Base-by-base conservation (phyloP, 805 yeast genomes). In the Candida lessepsii region DNA sequence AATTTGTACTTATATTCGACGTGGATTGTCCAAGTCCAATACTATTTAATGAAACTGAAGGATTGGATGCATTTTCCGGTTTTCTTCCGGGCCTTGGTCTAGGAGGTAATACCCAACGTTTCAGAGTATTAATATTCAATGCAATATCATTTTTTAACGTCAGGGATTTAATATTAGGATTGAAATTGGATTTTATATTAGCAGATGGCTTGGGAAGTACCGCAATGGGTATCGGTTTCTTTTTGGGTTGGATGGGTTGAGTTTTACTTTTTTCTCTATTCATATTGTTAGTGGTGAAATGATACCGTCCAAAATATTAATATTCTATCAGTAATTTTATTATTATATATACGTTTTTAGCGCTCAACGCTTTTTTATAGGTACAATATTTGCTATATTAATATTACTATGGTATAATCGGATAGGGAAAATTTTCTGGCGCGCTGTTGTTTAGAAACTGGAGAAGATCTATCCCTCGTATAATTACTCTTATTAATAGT, bases 81-180 rank as follows among this genome's bases (percentile, higher is more conserved):
- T 65, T 68, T 23, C 74, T 48, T 9, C 73, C 73, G 0, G 83
- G 83, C 50, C 77, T 75, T 4, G 82, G 83, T 41, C 83, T 60
- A 6, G 83, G 82, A 5, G 83, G 83, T 30, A 78, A 57, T 3
- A 54, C 81, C 82, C 73, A 69, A 42, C 60, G 53, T 30, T 62
- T 63, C 40, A 63, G 60, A 6, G 70, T 64, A 45, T 68, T 67
- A 36, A 66, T 61, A 37, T 61, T 61, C 29, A 56, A 52, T 5
- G 54, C 46, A 15, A 42, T 45, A 7, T 47, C 51, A n/a, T 44
- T 29, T 18, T 50, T 50, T 23, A 43, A 41, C 13, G 44, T 37
- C 20, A 50, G 46, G 24, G 51, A 28, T 19, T 51, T 50, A n/a
- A 51, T 42, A 37, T 51, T 54, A 6, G 59, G 53, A 13, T 57